Conservation (phyloP, 441 rosid genomes). For the Metrosideros polymorpha region DNA sequence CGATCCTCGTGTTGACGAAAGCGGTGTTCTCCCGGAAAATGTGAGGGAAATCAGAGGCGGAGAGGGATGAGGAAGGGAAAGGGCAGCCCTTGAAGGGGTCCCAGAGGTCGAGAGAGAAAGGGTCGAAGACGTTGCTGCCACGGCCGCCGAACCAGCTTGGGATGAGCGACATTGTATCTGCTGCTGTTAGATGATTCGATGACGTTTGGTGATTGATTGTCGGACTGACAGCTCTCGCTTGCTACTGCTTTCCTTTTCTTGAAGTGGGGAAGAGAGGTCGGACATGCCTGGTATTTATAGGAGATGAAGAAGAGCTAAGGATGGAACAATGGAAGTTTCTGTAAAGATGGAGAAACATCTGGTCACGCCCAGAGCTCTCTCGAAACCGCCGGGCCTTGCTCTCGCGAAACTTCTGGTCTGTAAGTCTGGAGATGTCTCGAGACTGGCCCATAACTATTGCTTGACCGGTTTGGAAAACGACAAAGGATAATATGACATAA, state of each 20-base stretch:
- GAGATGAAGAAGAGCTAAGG: background rate
- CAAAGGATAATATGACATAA: too few species aligned
- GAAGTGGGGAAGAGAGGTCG: fast-evolving
- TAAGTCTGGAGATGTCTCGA: background rate
- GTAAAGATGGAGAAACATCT: background rate
- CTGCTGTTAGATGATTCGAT: background rate
- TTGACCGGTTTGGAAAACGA: background rate
- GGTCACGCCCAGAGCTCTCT: background rate
- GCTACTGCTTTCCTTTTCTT: background rate
- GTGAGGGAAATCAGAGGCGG: background rate
- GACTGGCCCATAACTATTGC: background rate
- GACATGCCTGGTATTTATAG: background rate
- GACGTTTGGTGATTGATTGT: background rate
- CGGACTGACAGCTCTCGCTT: background rate
- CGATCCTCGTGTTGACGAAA: slow-evolving; percentile 17
- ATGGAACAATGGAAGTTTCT: background rate
- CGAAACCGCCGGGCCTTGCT: background rate
- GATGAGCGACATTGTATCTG: slow-evolving; percentile 22
- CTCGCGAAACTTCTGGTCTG: background rate
- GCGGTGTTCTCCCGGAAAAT: slow-evolving; percentile 8
- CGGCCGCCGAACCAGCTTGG: slow-evolving; percentile 22
- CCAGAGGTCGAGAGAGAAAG: slow-evolving; percentile 20
- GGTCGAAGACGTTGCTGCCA: slow-evolving; percentile 19
- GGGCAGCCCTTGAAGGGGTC: slow-evolving; percentile 19
- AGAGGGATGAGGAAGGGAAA: slow-evolving; percentile 1